These are phyloP conservation scores for Elongisporangium anandrum DNA, from an alignment of 352 stramenopile genomes.

Conservation along the genomic window DNA sequence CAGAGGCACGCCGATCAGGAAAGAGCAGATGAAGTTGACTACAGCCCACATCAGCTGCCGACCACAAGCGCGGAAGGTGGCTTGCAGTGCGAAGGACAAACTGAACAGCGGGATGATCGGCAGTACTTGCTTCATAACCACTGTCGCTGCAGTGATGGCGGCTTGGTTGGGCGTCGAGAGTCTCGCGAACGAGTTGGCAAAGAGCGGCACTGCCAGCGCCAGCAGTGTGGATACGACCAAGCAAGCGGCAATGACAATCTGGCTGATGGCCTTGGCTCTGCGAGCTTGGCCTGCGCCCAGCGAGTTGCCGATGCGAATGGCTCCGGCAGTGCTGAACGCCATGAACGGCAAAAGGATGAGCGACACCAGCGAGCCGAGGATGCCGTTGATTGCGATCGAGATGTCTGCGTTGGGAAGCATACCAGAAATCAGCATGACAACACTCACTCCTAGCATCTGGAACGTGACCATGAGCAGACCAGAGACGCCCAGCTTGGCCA, in stretches of 20 bases:
- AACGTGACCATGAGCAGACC: constrained; percentile 13
- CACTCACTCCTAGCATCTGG: constrained; percentile 13
- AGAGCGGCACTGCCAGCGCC: neutral
- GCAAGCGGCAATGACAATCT: constrained; percentile 4
- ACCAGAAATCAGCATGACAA: constrained; percentile 17
- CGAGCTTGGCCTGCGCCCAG: constrained; percentile 16
- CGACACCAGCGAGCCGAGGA: constrained; percentile 11
- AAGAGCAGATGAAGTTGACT: constrained; percentile 78
- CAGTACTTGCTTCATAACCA: no score
- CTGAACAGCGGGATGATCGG: no score
- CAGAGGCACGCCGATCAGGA: constrained; percentile 26
- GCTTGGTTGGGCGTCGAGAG: no score
- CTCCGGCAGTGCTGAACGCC: constrained; percentile 14
- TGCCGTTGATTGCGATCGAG: constrained; percentile 16
- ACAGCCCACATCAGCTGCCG: constrained; percentile 41
- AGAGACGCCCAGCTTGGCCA: constrained; percentile 9
- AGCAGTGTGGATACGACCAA: constrained; percentile 3
- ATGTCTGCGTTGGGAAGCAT: constrained; percentile 24
- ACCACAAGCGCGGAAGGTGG: constrained; percentile 16
- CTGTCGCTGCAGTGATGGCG: no score
- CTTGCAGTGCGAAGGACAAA: constrained; percentile 4
- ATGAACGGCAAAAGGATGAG: constrained; percentile 19
- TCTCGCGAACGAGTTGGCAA: no score
- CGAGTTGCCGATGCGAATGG: constrained; percentile 26
- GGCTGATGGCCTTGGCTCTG: constrained; percentile 11